phyloP scores from a whole-genome alignment of 108 stramenopile species.

The Skeletonema tropicum region DNA sequence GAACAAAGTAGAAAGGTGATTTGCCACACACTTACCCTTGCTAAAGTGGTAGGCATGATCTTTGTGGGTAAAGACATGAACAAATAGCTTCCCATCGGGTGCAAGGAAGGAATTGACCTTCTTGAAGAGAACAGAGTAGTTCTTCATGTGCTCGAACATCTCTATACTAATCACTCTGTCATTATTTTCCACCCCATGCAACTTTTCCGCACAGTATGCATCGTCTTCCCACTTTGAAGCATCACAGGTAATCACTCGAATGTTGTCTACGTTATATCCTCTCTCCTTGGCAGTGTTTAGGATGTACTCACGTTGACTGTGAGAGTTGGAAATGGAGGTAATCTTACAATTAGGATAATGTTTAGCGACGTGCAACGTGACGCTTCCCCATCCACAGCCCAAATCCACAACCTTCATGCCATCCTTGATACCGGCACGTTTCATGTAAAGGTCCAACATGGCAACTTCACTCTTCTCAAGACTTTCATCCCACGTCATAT shows the following conservation, averaged over 20 bases:
- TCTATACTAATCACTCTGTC: slow-evolving; percentile 93
- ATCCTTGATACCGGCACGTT: slow-evolving; percentile 85
- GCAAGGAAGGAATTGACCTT: slow-evolving; percentile 86
- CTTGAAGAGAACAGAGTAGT: slow-evolving; percentile 82
- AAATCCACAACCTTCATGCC: slow-evolving; percentile 86
- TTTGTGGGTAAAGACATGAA: slow-evolving; percentile 95
- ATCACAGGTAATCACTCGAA: slow-evolving; percentile 88
- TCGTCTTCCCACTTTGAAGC: slow-evolving; percentile 49
- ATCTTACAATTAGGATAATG: slow-evolving; percentile 71
- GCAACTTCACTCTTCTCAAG: slow-evolving; percentile 78
- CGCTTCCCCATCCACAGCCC: slow-evolving; percentile 96
- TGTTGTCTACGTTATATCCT: slow-evolving; percentile 82
- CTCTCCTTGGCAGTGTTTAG: slow-evolving; percentile 67
- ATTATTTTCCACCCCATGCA: slow-evolving; percentile 70
- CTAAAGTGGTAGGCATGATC: slow-evolving; percentile 91
- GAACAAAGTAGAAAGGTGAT: neutral
- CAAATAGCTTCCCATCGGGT: slow-evolving; percentile 85
- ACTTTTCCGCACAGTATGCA: slow-evolving; percentile 54
- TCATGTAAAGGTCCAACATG: slow-evolving; percentile 88
- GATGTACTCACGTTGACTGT: slow-evolving; percentile 92
- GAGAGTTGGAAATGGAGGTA: slow-evolving; percentile 84
- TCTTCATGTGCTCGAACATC: slow-evolving; percentile 99
- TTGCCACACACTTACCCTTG: slow-evolving; percentile 14
- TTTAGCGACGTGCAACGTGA: slow-evolving; percentile 77
- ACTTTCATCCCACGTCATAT: slow-evolving; percentile 39